Evolutionary conservation across 495 filamentous ascomycete species (phyloP), one percentile per base, ranked within the genome.

Genomic region (Lasiosphaeris hirsuta): DNA sequence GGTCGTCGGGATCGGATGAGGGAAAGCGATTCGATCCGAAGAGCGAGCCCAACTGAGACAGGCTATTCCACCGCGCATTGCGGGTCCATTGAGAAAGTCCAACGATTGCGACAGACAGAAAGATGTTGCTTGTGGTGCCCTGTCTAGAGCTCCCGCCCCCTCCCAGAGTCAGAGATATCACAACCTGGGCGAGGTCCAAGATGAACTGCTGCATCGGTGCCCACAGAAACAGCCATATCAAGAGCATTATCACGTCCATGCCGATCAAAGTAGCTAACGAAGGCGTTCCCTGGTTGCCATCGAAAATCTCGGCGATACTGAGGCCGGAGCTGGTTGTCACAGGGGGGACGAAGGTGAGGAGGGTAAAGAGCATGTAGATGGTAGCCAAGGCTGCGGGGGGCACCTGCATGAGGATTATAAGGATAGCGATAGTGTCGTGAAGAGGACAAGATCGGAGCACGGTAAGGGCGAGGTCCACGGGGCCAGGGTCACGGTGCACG

Each of bases 401-500:
- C n/a, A 96, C 84, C 70, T 96, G 94, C 66, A 99, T 86, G 54
- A 99, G 84, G 69, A 99, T 88, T 71, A 99, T 97, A 69, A 99
- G 81, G 69, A 99, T 96, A 66, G 94, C 92, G 73, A 99, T 90
- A 54, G 94, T 96, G 77, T 99, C 94, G 72, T 89, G 86, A 61
- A 96, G 84, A 19, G 94, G 94, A 65, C 91, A 96, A 23, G 90
- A 92, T 60, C 83, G 82, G 60, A 98, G 84, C 57, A 98, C 94
- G 41, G 93, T 97, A 59, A 89, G 81, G 47, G 86, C 85, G 53
- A 92, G 72, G 61, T 86, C 83, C 54, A 94, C 71, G 44, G 87
- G 84, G 56, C 87, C 86, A 2, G 75, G 70, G 58, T 80, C 84
- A 54, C 79, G 79, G 59, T 85, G 80, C 48, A 82, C 83, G 56